Evolutionary conservation across 305 asterid species (phyloP).

Genomic region (Fraxinus xanthoxyloides): DNA sequence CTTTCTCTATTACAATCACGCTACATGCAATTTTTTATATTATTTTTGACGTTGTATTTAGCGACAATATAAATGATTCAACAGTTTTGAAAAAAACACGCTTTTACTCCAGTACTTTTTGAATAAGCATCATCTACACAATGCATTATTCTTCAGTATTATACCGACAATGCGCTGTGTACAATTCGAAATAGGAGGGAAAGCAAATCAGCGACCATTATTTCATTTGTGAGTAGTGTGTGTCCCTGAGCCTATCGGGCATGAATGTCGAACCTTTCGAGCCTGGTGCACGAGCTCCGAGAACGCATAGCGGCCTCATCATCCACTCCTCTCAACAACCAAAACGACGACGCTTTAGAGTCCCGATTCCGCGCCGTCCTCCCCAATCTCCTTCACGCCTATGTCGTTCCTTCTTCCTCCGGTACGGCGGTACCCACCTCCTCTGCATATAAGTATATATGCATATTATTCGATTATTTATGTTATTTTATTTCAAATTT

Average conservation of each 20-base stretch:
- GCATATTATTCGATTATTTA: background rate
- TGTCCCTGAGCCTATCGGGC: background rate
- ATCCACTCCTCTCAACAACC: conserved; percentile 53
- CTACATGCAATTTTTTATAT: too few species aligned
- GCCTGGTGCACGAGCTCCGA: conserved; percentile 82
- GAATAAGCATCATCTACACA: too few species aligned
- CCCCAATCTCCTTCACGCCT: conserved; percentile 68
- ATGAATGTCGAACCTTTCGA: conserved; percentile 71
- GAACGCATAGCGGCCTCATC: conserved; percentile 85
- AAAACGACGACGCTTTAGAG: conserved; percentile 67
- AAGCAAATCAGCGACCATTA: background rate
- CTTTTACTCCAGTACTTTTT: too few species aligned
- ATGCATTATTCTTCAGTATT: background rate
- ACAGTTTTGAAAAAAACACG: too few species aligned
- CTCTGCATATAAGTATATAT: background rate
- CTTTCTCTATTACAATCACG: too few species aligned
- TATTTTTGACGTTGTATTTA: too few species aligned
- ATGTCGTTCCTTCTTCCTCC: conserved; percentile 68
- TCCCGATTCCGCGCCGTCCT: conserved; percentile 79
- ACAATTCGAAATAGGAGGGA: conserved; percentile 28
- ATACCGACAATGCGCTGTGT: background rate
- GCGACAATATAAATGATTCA: too few species aligned
- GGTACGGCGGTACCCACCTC: conserved; percentile 33
- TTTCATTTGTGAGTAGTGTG: background rate
- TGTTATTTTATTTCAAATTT: background rate